Percentiles rank a stretch among this genome's conserved stretches.
These are phyloP conservation scores for Lactarius quietus DNA, from an alignment of 768 basidiomycete species.

Conservation along the genomic window DNA sequence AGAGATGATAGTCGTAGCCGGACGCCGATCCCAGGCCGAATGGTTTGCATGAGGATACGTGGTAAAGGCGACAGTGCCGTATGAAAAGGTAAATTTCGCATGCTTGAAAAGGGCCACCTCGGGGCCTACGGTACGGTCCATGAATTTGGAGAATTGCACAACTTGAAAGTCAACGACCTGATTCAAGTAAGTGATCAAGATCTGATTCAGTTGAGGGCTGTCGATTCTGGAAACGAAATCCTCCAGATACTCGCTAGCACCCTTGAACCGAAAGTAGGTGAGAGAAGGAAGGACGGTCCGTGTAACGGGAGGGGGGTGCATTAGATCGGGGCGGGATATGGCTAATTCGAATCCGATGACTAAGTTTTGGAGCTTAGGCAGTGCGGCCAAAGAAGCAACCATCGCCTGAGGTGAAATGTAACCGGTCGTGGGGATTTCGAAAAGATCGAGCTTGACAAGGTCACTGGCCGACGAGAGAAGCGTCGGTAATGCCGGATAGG, in stretches of 20 bases:
- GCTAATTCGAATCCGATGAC: background rate
- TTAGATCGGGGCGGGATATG: background rate
- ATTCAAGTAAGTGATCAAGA: background rate
- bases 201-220: background rate
- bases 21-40: background rate
- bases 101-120: too few species aligned
- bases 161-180: background rate
- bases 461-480: background rate
- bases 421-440: background rate
- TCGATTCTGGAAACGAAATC: background rate
- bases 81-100: too few species aligned
- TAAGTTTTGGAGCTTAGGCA: background rate
- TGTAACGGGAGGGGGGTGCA: background rate
- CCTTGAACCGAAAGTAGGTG: background rate
- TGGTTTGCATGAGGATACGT: background rate
- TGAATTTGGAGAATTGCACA: background rate
- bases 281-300: background rate
- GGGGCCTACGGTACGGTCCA: background rate
- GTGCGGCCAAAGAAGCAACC: background rate
- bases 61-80: too few species aligned
- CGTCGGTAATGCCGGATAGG: background rate
- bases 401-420: background rate
- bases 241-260: background rate
- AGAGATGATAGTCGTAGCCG: background rate
- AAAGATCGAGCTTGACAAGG: background rate